phyloP scores from a whole-genome alignment of 2,329 filamentous ascomycete species.

The Dactylellina sp. region DNA sequence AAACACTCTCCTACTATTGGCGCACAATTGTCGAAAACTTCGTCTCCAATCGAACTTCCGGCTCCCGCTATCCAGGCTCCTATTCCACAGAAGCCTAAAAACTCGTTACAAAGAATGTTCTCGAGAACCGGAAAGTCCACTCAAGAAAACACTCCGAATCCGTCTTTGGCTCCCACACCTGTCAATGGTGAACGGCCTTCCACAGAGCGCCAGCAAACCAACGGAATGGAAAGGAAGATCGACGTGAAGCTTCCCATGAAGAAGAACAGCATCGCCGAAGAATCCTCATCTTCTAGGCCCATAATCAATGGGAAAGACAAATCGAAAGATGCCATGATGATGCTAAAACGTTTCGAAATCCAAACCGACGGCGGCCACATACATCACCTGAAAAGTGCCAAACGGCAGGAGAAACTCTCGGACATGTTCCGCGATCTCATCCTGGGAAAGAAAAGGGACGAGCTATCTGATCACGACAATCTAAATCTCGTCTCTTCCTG shows the following conservation, averaged over 20 bases:
- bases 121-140: conserved; percentile 40
- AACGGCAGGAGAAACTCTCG: conserved; percentile 91
- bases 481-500: conserved; percentile 93
- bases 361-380: conserved; percentile 78
- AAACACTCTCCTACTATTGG: conserved; percentile 51
- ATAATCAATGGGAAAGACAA: conserved; percentile 26
- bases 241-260: conserved; percentile 29
- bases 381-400: conserved; percentile 88
- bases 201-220: conserved; percentile 31
- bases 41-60: conserved; percentile 53
- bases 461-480: conserved; percentile 74
- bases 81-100: conserved; percentile 41
- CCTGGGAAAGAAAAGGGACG: conserved; percentile 79
- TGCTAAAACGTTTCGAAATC: conserved; percentile 68
- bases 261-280: conserved; percentile 45
- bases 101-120: conserved; percentile 53
- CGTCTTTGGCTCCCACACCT: conserved; percentile 26
- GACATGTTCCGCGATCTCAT: conserved; percentile 91
- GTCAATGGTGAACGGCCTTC: conserved; percentile 49
- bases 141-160: conserved; percentile 8
- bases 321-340: conserved; percentile 21
- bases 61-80: conserved; percentile 47
- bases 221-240: conserved; percentile 28
- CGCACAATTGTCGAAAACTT: conserved; percentile 54
- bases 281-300: conserved; percentile 21